Conservation (phyloP, 2,329 filamentous ascomycete genomes). For the Triangularia verruculosa region DNA sequence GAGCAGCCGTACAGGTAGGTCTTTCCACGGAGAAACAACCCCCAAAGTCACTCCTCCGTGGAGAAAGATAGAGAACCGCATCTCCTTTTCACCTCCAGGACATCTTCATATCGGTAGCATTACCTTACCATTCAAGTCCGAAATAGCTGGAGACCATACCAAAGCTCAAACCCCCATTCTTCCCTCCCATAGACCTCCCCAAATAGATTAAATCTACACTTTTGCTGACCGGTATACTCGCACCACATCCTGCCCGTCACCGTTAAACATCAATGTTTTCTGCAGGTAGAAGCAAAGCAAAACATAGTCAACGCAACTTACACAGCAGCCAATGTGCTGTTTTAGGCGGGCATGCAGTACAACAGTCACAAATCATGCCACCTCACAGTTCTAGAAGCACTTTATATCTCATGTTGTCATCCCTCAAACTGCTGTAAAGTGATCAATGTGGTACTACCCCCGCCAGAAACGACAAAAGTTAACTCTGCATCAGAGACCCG, state of each 20-base stretch:
- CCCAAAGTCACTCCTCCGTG: background rate
- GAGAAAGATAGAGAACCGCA: background rate
- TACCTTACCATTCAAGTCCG: background rate
- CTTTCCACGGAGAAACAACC: background rate
- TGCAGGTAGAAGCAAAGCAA: too few species aligned
- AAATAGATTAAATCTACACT: background rate
- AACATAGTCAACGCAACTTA: too few species aligned
- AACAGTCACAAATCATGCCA: background rate
- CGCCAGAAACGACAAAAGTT: background rate
- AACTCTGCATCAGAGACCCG: background rate
- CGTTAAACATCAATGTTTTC: background rate
- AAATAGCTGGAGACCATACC: background rate
- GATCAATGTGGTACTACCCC: background rate
- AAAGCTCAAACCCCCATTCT: background rate
- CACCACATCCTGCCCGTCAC: background rate
- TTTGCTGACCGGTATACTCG: background rate
- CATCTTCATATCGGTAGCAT: background rate
- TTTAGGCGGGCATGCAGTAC: background rate
- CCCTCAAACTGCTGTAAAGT: background rate
- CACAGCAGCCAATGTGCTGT: too few species aligned
- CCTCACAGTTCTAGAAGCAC: background rate
- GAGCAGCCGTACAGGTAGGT: background rate
- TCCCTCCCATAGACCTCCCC: background rate
- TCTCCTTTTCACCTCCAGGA: background rate
- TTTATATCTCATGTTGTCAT: background rate